Percentiles rank a stretch among this genome's conserved stretches.
Evolutionary conservation across 2,329 filamentous ascomycete species (phyloP).

Genomic region (Geoglossum cookeanum): DNA sequence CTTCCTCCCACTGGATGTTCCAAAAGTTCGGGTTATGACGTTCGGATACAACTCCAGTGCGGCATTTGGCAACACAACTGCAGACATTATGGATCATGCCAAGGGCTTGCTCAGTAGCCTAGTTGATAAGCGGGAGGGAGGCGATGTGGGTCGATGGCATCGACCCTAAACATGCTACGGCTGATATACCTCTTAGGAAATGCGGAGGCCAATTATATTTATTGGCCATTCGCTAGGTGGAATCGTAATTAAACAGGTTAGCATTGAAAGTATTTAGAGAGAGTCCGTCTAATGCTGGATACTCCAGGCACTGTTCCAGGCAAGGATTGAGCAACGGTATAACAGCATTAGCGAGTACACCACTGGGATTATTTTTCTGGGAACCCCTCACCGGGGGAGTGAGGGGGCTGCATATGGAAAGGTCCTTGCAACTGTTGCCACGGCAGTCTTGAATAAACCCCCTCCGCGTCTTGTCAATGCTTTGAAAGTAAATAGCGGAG

Average conservation of each 20-base stretch:
- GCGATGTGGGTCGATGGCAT: not conserved
- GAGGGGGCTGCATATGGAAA: conserved; percentile 4
- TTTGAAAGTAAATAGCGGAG: conserved; percentile 13
- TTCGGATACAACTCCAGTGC: not conserved
- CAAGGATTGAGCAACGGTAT: not conserved
- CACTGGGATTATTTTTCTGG: conserved; percentile 1
- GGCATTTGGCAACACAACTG: conserved; percentile 5
- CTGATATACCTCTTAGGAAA: not conserved
- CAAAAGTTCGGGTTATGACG: not conserved
- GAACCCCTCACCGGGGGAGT: conserved; percentile 8
- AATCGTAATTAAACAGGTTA: not conserved
- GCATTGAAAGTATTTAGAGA: not conserved
- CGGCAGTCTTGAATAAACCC: conserved; percentile 17
- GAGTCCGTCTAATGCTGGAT: not conserved
- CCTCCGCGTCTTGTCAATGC: conserved; percentile 14
- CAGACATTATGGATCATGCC: conserved; percentile 3
- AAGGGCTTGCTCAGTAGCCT: conserved; percentile 1
- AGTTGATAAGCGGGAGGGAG: not conserved
- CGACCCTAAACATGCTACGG: not conserved
- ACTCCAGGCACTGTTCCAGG: not conserved
- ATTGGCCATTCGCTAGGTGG: not conserved
- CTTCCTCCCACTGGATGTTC: not conserved
- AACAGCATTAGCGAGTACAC: not conserved
- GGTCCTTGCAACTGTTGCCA: conserved; percentile 15
- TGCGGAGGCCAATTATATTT: not conserved